These are phyloP conservation scores for Vanrija sp. DNA, from an alignment of 1,284 basidiomycete species.

Conservation along the genomic window DNA sequence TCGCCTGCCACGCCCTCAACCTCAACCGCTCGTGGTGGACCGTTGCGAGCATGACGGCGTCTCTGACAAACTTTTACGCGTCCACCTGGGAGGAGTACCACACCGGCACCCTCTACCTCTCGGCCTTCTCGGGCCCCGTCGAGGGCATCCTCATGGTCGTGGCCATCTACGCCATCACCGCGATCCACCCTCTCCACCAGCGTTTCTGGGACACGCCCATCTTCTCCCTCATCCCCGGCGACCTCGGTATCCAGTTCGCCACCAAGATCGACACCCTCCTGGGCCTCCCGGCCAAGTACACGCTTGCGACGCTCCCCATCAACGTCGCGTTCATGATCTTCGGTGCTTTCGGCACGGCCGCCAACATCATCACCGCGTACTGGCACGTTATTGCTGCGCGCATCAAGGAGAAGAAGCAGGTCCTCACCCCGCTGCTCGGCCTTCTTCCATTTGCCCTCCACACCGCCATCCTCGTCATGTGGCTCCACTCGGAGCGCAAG, in stretches of 20 bases:
- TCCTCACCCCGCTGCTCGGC: conserved; percentile 61
- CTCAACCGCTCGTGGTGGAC: conserved; percentile 95
- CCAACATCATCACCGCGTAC: conserved; percentile 81
- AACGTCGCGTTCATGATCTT: conserved; percentile 88
- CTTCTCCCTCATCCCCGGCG: conserved; percentile 27
- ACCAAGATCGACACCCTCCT: conserved; percentile 28
- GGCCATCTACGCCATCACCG: conserved; percentile 71
- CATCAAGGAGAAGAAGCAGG: conserved; percentile 50
- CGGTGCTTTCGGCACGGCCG: conserved; percentile 65
- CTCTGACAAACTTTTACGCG: conserved; percentile 90
- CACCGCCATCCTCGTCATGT: conserved; percentile 65
- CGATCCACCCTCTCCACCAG: conserved; percentile 57
- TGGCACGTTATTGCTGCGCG: conserved; percentile 65
- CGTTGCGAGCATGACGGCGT: conserved; percentile 76
- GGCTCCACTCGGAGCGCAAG: conserved; percentile 64
- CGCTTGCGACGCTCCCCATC: conserved; percentile 59
- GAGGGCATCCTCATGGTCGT: conserved; percentile 92
- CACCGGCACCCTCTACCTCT: conserved; percentile 83
- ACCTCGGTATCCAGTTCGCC: conserved; percentile 17
- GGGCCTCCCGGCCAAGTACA: conserved; percentile 23
- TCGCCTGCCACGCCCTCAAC: conserved; percentile 80
- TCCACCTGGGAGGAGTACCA: conserved; percentile 90
- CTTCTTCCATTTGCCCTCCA: conserved; percentile 76
- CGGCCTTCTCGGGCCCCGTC: conserved; percentile 92
- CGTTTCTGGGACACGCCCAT: conserved; percentile 63